Base-by-base conservation (phyloP, 1,139 yeast genomes). In the Blastobotrys malaysiensis region DNA sequence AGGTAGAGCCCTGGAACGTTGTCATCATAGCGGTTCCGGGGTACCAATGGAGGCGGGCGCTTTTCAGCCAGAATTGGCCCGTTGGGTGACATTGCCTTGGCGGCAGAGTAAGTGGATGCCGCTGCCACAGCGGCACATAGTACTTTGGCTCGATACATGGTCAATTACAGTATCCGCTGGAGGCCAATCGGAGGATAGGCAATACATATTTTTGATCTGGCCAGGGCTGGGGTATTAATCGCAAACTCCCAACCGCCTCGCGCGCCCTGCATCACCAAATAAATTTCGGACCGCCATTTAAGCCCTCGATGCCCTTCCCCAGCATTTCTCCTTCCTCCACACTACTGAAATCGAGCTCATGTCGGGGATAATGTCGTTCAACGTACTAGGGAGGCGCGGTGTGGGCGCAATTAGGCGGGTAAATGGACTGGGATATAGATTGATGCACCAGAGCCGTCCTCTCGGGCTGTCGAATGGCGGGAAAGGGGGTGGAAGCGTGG, bases 1-100 rank as follows among this genome's bases (percentile, higher is more conserved):
- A 74, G 65, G 59, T 81, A 81, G 9, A 82, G 64, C 4, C 86
- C 85, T 0, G 84, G 84, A 11, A 52, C 46, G 16, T 45, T 36
- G n/a, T 27, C 48, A 14, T 36, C 31, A 24, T 43, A 43, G 18
- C 26, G 45, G 5, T 20, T 39, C 14, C 45, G 9, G 16, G 21
- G 24, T 5, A 19, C 46, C 5, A 19, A 14, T 9, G 16, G 46
- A 9, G 5, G 22, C 14, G 22, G n/a, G 9, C 14, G 19, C 46
- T 44, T 44, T 22, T 44, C 46, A 9, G 24, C 22, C 14, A 22
- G 26, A 44, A 44, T 45, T 27, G 19, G 24, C 39, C 16, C 11
- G 16, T 31, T 31, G 4, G 16, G 16, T 5, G 14, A 13, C 39
- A 31, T 13, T 31, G 39, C 39, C 39, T 31, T 31, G 14, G 39